Percentiles rank a stretch among this genome's conserved stretches.
These are phyloP conservation scores for Tieghemostelium lacteum DNA, from an alignment of 78 protist species.

Conservation along the genomic window DNA sequence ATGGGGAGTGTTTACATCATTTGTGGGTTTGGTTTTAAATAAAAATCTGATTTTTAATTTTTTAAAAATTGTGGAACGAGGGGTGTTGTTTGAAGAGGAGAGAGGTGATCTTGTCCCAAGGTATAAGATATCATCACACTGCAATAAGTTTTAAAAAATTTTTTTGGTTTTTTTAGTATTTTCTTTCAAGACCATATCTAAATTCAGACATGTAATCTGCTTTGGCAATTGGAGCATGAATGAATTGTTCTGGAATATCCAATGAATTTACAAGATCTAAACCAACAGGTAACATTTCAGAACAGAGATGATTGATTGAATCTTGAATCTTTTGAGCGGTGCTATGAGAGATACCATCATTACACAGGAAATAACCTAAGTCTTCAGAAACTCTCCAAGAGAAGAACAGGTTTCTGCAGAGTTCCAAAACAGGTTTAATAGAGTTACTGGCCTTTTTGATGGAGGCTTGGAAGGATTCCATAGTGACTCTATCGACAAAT, in stretches of 20 bases:
- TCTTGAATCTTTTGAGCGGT: constrained; percentile 36
- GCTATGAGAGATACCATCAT: constrained; percentile 40
- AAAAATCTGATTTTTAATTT: no score
- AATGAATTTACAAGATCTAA: constrained; percentile 64
- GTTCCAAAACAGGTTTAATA: constrained; percentile 44
- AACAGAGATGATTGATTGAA: constrained; percentile 21
- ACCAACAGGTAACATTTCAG: constrained; percentile 71
- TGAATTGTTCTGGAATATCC: constrained; percentile 60
- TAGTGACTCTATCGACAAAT: constrained; percentile 54
- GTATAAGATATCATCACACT: no score
- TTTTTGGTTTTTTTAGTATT: constrained; percentile 4
- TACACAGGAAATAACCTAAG: constrained; percentile 60
- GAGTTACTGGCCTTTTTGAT: constrained; percentile 34
- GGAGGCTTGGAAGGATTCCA: constrained; percentile 48
- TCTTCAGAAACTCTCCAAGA: constrained; percentile 50
- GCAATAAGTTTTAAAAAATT: neutral
- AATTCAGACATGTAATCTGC: constrained; percentile 61
- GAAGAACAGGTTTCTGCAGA: constrained; percentile 49
- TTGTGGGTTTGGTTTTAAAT: no score
- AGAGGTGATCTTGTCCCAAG: no score
- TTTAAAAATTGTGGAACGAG: no score
- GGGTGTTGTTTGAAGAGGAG: no score
- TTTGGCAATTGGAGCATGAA: constrained; percentile 76
- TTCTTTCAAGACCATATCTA: constrained; percentile 70
- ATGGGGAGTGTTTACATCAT: no score